phyloP scores from a whole-genome alignment of 345 rosid genomes.

The Ceriops tagal region DNA sequence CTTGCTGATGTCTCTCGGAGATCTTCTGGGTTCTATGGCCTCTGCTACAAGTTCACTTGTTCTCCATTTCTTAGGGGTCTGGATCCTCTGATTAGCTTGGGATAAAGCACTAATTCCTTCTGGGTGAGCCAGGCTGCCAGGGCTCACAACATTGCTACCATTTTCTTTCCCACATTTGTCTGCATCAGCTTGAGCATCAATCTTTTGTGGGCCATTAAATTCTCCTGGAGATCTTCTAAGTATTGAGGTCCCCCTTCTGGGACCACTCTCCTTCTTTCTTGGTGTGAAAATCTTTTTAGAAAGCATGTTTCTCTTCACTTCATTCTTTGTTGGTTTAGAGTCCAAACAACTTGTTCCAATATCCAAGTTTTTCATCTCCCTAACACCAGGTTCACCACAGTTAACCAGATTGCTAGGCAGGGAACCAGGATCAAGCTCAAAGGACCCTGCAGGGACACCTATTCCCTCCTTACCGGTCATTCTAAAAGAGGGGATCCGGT shows the following conservation, averaged over 20 bases:
- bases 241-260: slow-evolving; percentile 9
- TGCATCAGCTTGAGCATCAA: slow-evolving; percentile 16
- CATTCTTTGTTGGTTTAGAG: slow-evolving; percentile 20
- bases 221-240: slow-evolving; percentile 29
- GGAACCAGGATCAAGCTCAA: slow-evolving; percentile 76
- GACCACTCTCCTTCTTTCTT: slow-evolving; percentile 24
- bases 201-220: slow-evolving; percentile 1
- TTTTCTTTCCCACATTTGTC: slow-evolving; percentile 4
- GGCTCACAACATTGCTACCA: slow-evolving; percentile 3
- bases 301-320: slow-evolving; percentile 10
- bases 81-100: slow-evolving; percentile 25
- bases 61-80: slow-evolving; percentile 18
- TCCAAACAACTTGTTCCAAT: slow-evolving; percentile 15
- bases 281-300: slow-evolving; percentile 21
- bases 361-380: slow-evolving; percentile 20
- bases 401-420: slow-evolving; percentile 38
- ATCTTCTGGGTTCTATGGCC: slow-evolving; percentile 35
- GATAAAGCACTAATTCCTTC: slow-evolving; percentile 16
- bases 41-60: slow-evolving; percentile 17
- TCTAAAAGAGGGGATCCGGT: slow-evolving; percentile 58
- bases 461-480: slow-evolving; percentile 71
- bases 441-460: slow-evolving; percentile 69
- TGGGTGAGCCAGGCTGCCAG: slow-evolving; percentile 4
- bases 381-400: slow-evolving; percentile 13
- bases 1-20: slow-evolving; percentile 37